Evolutionary conservation across 2,329 filamentous ascomycete genomes (phyloP), one percentile per base, ranked within the genome.

Genomic region (Pseudogymnoascus sp.): DNA sequence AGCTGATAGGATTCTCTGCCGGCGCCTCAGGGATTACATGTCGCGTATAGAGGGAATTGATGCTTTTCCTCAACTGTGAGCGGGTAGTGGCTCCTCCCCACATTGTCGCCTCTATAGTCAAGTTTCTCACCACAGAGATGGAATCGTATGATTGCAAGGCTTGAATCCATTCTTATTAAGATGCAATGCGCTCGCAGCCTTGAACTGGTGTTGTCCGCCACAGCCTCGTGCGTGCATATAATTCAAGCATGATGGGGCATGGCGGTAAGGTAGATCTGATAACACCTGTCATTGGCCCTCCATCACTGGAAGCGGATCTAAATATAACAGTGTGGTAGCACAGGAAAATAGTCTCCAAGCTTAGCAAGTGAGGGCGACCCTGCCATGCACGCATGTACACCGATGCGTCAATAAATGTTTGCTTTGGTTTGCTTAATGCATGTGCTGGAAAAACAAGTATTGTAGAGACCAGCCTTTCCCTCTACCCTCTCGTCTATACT

Each of bases 21-120:
- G 66, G 66, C 11, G 23, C 10, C 29, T 63, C 61, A 38, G 66
- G 66, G 31, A 67, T 62, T 12, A 55, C 63, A n/a, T 33, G 62
- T 31, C 8, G 4, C 16, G 10, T 38, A 23, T 38, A 23, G 16
- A 68, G 62, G n/a, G 23, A 38, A 41, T 19, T 61, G n/a, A 66
- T 67, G 7, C 37, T 38, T 19, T 58, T 8, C 21, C 49, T 35
- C 19, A 68, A 63, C 55, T 66, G 38, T 26, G n/a, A n/a, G 23
- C 65, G 65, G 6, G 63, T 67, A 23, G 64, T 62, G 12, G 23
- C 6, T 16, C 65, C 61, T 41, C 59, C 60, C 65, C 63, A 66
- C 59, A 67, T 63, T 41, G 33, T 49, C 10, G 6, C 23, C 19
- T 19, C 19, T 19, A 19, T 19, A 19, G 19, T 19, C 19, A 19